Evolutionary conservation across 2,329 filamentous ascomycete species (phyloP).

Genomic region (Chaetomium globosum): DNA sequence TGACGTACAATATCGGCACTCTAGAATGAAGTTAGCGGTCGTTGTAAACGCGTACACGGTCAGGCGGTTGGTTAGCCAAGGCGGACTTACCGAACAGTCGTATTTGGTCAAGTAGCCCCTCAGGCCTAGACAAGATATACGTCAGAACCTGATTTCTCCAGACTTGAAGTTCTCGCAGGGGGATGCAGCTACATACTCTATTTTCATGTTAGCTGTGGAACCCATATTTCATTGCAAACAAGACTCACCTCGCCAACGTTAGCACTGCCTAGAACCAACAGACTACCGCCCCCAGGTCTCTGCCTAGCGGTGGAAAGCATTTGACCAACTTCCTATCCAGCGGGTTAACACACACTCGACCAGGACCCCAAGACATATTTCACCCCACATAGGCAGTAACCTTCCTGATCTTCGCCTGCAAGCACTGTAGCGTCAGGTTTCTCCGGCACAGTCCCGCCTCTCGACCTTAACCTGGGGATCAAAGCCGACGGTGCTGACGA

Average conservation of each 20-base stretch:
- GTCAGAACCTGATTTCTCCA: not conserved
- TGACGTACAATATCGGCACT: conserved; percentile 34
- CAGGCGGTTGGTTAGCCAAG: too few species aligned
- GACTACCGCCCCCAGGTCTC: conserved; percentile 57
- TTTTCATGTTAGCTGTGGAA: conserved; percentile 36
- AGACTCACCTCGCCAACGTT: conserved; percentile 58
- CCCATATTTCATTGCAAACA: too few species aligned
- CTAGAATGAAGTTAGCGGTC: conserved; percentile 17
- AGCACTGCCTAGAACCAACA: conserved; percentile 68
- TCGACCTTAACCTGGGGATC: conserved; percentile 60
- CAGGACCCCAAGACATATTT: conserved; percentile 55
- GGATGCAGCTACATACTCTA: conserved; percentile 13
- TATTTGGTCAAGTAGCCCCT: conserved; percentile 68
- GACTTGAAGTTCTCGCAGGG: not conserved
- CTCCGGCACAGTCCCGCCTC: conserved; percentile 62
- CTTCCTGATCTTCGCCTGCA: conserved; percentile 69
- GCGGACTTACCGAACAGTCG: conserved; percentile 50
- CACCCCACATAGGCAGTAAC: conserved; percentile 54
- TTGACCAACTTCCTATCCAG: conserved; percentile 55
- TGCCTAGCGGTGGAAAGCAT: conserved; percentile 62
- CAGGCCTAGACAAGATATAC: conserved; percentile 45
- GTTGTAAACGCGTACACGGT: not conserved
- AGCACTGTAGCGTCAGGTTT: conserved; percentile 68
- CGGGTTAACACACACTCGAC: conserved; percentile 48
- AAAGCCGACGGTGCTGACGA: conserved; percentile 62